phyloP scores from a whole-genome alignment of 1,139 yeast genomes.

The Diutina scorzettiae region DNA sequence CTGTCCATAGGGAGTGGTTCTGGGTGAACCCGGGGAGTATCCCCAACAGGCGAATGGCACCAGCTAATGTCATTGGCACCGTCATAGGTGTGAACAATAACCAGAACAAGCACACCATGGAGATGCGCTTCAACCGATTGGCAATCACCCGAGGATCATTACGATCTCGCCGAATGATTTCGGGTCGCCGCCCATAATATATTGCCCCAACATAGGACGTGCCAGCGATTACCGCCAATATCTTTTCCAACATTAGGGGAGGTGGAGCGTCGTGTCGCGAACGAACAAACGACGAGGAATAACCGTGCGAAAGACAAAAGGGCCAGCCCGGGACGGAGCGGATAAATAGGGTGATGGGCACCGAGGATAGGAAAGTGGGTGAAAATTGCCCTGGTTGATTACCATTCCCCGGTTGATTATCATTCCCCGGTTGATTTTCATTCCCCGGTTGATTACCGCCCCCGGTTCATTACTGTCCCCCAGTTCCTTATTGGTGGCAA shows the following conservation, averaged over 20 bases:
- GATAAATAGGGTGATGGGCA: no score
- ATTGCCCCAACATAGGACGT: constrained; percentile 3
- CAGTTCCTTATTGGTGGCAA: no score
- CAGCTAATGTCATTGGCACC: not conserved
- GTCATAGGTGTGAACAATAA: not conserved
- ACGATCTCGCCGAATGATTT: constrained; percentile 5
- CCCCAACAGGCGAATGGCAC: constrained; percentile 12
- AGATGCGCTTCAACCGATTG: constrained; percentile 3
- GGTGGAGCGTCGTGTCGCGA: no score
- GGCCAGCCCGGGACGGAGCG: no score
- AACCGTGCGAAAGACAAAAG: no score
- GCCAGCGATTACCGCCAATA: not conserved
- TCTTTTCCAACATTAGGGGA: not conserved
- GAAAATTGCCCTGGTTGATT: no score
- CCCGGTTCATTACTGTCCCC: no score
- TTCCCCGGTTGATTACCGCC: no score
- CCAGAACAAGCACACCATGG: not conserved
- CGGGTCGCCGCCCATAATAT: constrained; percentile 1
- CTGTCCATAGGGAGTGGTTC: constrained; percentile 13
- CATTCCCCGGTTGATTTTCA: no score
- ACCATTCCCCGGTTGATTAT: no score
- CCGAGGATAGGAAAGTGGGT: no score
- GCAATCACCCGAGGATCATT: constrained; percentile 4
- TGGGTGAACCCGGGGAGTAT: constrained; percentile 19
- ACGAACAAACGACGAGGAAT: no score